phyloP scores from a whole-genome alignment of 2,329 filamentous ascomycete species.

The Colletotrichum musae region DNA sequence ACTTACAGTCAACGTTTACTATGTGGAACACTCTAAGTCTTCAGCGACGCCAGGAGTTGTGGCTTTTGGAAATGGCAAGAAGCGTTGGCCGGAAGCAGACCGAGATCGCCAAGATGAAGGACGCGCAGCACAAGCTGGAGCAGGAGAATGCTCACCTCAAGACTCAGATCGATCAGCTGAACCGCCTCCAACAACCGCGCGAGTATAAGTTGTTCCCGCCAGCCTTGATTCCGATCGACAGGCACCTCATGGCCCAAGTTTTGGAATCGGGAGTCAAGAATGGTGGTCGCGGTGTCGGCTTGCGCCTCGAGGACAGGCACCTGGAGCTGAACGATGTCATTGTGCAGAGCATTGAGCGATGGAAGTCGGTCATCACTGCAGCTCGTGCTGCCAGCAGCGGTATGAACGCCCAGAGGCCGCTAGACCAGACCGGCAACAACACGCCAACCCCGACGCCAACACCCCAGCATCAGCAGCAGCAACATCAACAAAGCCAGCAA shows the following conservation, averaged over 20 bases:
- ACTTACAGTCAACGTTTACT: constrained; percentile 82
- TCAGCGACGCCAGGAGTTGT: constrained; percentile 71
- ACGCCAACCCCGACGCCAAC: constrained; percentile 43
- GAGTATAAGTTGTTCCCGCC: constrained; percentile 71
- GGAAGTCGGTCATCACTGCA: constrained; percentile 73
- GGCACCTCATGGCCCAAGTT: constrained; percentile 62
- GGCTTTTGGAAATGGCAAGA: constrained; percentile 74
- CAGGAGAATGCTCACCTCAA: constrained; percentile 72
- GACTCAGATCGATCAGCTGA: constrained; percentile 71
- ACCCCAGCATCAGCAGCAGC: constrained; percentile 43
- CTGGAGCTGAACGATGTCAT: constrained; percentile 67
- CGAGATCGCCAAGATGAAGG: constrained; percentile 66
- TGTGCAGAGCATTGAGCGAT: constrained; percentile 70
- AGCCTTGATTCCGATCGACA: constrained; percentile 65
- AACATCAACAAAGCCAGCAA: constrained; percentile 50
- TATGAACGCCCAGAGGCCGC: constrained; percentile 64
- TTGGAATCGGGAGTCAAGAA: constrained; percentile 60
- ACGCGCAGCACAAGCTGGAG: constrained; percentile 63
- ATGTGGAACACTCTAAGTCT: constrained; percentile 79
- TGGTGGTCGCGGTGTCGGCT: constrained; percentile 58
- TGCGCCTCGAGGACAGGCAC: constrained; percentile 65
- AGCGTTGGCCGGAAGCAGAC: constrained; percentile 70
- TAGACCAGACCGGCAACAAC: constrained; percentile 54
- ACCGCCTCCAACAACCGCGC: constrained; percentile 70
- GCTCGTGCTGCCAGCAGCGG: constrained; percentile 60